Evolutionary conservation across 495 filamentous ascomycete species (phyloP).

Genomic region (Neurospora sp.): DNA sequence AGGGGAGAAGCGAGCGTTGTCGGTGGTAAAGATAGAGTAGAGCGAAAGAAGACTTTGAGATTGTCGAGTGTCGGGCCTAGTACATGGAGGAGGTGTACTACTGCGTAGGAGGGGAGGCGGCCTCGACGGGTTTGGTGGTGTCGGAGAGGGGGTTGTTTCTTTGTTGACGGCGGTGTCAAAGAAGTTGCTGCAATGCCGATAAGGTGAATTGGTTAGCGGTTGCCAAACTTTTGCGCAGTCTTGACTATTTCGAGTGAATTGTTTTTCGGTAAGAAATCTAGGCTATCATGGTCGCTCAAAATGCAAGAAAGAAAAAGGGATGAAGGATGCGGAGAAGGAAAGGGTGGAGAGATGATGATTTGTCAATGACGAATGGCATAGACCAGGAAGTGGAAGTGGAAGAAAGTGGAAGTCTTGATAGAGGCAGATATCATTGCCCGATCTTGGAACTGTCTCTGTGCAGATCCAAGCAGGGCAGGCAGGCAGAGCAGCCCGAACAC

Average conservation of each 20-base stretch:
- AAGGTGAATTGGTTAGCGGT: not conserved
- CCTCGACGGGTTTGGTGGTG: not conserved
- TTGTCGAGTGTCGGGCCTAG: not conserved
- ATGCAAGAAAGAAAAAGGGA: not conserved
- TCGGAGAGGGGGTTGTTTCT: not conserved
- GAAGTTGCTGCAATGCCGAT: not conserved
- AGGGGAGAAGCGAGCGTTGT: constrained; percentile 1
- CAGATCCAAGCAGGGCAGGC: not conserved
- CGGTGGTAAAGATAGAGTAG: not conserved
- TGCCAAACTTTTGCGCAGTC: not conserved
- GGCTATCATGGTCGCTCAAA: not conserved
- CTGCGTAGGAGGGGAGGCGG: not conserved
- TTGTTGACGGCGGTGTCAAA: not conserved
- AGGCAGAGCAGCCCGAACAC: not conserved
- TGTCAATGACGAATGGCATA: not conserved
- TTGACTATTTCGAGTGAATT: not conserved
- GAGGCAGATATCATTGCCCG: not conserved
- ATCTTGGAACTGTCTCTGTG: not conserved
- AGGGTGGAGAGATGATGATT: not conserved
- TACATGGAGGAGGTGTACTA: not conserved
- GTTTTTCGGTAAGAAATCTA: not conserved
- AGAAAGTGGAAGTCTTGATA: not conserved
- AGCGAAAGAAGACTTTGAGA: not conserved
- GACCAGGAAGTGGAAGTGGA: not conserved
- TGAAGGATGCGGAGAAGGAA: not conserved